A percentile compares a stretch with the other conserved stretches of the same genome.
Conservation (phyloP, 108 stramenopile species). For the Stephanodiscus triporus region DNA sequence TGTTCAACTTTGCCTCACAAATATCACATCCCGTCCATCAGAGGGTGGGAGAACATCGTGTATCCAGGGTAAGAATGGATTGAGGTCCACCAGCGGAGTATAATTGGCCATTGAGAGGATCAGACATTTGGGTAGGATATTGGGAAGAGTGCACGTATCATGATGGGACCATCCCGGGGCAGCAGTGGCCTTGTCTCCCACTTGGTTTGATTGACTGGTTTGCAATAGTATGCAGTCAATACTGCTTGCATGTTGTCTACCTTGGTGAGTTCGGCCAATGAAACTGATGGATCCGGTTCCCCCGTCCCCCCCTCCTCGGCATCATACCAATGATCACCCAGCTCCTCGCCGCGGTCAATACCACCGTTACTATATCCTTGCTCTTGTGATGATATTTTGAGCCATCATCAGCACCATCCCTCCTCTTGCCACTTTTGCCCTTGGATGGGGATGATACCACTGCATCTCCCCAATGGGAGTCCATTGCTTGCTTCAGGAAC, state of each 20-base stretch:
- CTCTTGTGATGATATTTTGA: slow-evolving; percentile 20
- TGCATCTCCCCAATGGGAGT: background rate
- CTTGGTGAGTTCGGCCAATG: slow-evolving; percentile 2
- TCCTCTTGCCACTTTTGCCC: background rate
- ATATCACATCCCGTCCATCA: slow-evolving; percentile 81
- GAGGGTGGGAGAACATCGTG: slow-evolving; percentile 88
- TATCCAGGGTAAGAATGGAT: slow-evolving; percentile 91
- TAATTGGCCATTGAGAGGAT: slow-evolving; percentile 73
- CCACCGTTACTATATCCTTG: slow-evolving; percentile 32
- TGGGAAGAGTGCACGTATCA: slow-evolving; percentile 15
- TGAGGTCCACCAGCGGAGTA: slow-evolving; percentile 63
- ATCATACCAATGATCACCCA: slow-evolving; percentile 44
- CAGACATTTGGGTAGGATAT: slow-evolving; percentile 32
- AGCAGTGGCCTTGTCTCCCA: slow-evolving; percentile 51
- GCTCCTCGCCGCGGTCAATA: slow-evolving; percentile 34
- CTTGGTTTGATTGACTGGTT: slow-evolving; percentile 48
- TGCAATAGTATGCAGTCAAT: slow-evolving; percentile 48
- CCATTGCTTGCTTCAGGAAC: slow-evolving; percentile 15
- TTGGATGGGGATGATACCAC: background rate
- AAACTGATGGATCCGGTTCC: background rate
- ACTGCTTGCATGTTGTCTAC: slow-evolving; percentile 40
- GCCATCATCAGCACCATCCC: slow-evolving; percentile 10
- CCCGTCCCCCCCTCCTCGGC: background rate
- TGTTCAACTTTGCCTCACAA: slow-evolving; percentile 85
- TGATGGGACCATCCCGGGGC: slow-evolving; percentile 8